Evolutionary conservation across 2,329 filamentous ascomycete species (phyloP).

Genomic region (Metarhizium anisopliae): DNA sequence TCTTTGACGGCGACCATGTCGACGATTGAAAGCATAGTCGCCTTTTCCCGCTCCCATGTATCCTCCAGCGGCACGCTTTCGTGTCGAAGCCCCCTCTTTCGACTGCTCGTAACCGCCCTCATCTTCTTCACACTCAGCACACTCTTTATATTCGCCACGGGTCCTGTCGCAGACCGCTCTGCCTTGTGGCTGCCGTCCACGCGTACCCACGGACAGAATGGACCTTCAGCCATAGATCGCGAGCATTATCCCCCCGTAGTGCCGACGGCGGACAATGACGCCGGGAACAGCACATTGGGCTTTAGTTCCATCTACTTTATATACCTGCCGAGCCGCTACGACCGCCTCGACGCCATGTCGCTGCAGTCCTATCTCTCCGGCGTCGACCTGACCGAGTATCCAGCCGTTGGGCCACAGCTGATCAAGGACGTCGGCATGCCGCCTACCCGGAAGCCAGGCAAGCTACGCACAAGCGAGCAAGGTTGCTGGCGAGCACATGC

Average conservation of each 20-base stretch:
- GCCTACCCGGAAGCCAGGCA: conserved; percentile 10
- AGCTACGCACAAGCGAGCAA: conserved; percentile 13
- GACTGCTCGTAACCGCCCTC: not conserved
- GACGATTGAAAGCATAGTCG: not conserved
- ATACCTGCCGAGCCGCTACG: conserved; percentile 16
- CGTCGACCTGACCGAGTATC: conserved; percentile 12
- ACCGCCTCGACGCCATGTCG: conserved; percentile 17
- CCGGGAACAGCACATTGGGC: not conserved
- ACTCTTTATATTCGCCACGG: not conserved
- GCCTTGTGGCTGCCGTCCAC: not conserved
- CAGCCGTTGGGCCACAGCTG: conserved; percentile 12
- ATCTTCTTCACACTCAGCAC: not conserved
- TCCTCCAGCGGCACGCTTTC: too few species aligned
- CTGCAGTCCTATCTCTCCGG: conserved; percentile 19
- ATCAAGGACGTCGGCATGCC: conserved; percentile 17
- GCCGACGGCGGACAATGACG: not conserved
- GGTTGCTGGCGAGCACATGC: conserved; percentile 20
- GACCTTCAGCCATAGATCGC: too few species aligned
- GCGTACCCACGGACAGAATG: not conserved
- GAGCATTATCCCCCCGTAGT: not conserved
- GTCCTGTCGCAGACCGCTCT: not conserved
- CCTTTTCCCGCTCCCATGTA: not conserved
- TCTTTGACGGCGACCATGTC: not conserved
- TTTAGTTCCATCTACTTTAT: conserved; percentile 3
- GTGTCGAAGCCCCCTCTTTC: not conserved